phyloP scores from a whole-genome alignment of 768 basidiomycete genomes.

The Rhodotorula kratochvilovae region DNA sequence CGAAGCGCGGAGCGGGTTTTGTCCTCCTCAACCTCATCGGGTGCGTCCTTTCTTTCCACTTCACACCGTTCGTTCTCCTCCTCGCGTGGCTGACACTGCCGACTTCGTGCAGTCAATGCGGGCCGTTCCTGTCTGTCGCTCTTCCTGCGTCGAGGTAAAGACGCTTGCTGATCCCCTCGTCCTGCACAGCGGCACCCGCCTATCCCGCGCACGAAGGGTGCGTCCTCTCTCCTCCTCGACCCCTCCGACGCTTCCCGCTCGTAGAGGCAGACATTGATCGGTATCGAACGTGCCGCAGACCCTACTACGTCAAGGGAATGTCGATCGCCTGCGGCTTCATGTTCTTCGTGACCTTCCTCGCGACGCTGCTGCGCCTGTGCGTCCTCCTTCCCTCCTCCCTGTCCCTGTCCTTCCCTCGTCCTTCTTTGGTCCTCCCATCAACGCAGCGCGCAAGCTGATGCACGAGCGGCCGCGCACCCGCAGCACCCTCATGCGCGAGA shows the following conservation, averaged over 20 bases:
- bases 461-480: neutral
- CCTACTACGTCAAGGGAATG: constrained; percentile 30
- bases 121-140: neutral
- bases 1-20: constrained; percentile 16
- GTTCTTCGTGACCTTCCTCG: neutral
- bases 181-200: neutral
- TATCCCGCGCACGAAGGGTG: constrained; percentile 3
- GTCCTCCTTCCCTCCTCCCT: neutral
- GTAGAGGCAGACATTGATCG: too few relatives aligned
- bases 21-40: constrained; percentile 23
- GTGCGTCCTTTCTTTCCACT: too few relatives aligned
- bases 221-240: neutral
- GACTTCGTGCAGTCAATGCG: neutral
- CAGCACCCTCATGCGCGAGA: neutral
- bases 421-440: neutral
- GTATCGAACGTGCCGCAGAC: neutral
- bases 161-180: too few relatives aligned
- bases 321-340: constrained; percentile 13
- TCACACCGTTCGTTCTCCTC: too few relatives aligned
- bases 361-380: neutral
- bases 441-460: neutral
- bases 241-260: too few relatives aligned
- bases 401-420: too few relatives aligned
- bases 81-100: too few relatives aligned
- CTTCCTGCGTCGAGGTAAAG: neutral